These are phyloP conservation scores for Linum usitatissimum DNA, from an alignment of 345 rosid genomes.

Conservation along the genomic window DNA sequence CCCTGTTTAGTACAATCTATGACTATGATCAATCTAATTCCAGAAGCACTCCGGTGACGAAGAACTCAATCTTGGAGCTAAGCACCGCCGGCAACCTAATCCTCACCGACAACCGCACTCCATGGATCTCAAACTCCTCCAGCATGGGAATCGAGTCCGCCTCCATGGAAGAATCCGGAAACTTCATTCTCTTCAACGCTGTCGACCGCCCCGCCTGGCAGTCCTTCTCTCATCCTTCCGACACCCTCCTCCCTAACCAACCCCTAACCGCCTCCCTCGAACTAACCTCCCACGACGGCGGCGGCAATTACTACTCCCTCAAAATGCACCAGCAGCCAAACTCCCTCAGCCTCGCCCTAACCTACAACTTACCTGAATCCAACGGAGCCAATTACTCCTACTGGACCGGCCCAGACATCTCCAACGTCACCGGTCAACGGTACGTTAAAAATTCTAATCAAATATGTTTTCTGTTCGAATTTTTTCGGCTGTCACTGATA, in stretches of 20 bases:
- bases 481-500: background rate
- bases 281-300: constrained; percentile 38
- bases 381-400: constrained; percentile 59
- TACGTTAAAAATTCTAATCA: constrained; percentile 11
- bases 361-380: constrained; percentile 40
- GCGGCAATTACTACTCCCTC: constrained; percentile 60
- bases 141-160: constrained; percentile 39
- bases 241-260: constrained; percentile 80
- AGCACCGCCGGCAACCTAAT: constrained; percentile 61
- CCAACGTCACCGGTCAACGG: constrained; percentile 83
- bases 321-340: constrained; percentile 80
- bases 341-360: constrained; percentile 73
- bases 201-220: constrained; percentile 48
- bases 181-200: constrained; percentile 45
- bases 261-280: constrained; percentile 60
- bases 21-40: constrained; percentile 29
- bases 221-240: constrained; percentile 71
- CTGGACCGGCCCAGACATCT: constrained; percentile 80
- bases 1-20: constrained; percentile 14
- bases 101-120: constrained; percentile 36
- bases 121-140: constrained; percentile 79
- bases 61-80: constrained; percentile 60
- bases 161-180: constrained; percentile 68
- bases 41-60: constrained; percentile 74
- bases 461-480: background rate